Evolutionary conservation across 805 yeast species (phyloP), one percentile per base, ranked within the genome.

Genomic region (Wickerhamiella sergipiensis): DNA sequence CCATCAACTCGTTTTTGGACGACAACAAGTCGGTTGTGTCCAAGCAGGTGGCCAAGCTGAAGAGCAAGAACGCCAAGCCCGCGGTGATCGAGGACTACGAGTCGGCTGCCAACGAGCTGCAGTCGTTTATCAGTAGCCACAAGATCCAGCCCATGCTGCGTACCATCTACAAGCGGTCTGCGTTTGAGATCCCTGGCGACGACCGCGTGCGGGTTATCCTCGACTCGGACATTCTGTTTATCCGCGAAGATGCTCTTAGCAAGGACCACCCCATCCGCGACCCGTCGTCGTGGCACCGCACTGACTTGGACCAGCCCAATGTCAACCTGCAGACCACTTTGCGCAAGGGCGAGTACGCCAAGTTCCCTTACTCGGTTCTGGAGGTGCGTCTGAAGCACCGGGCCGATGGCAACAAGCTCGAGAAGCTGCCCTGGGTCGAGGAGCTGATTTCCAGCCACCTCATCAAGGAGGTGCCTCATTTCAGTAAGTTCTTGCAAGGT

Each of bases 141-240:
- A 75, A 79, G 53, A 73, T 90, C 56, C 85, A 86, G 67, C 98
- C 98, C 13, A 78, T 85, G 39, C 69, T 92, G 64, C 80, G 97
- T 70, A 78, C 96, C 10, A 78, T 82, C 38, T 87, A 85, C 70
- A 85, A 87, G 43, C 77, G 97, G 67, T 85, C 95, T 6, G 97
- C 97, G 2, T 90, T 92, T 73, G 97, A 90, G 72, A 90, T 90
- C 60, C 98, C 98, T 2, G 97, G 97, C 52, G 97, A 92, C 65
- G 94, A 89, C 65, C 78, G 90, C 62, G 83, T 89, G 39, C 80
- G 97, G 64, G 81, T 92, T 54, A 81, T 85, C 44, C 85, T 90
- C 56, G 97, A 90, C 68, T 83, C 94, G 15, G 92, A 92, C 64
- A 79, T 92, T 51, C 63, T 81, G 49, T 89, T 85, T 63, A 81